Base-by-base conservation (phyloP, 2,329 filamentous ascomycete species). In the Trichoderma simmonsii region DNA sequence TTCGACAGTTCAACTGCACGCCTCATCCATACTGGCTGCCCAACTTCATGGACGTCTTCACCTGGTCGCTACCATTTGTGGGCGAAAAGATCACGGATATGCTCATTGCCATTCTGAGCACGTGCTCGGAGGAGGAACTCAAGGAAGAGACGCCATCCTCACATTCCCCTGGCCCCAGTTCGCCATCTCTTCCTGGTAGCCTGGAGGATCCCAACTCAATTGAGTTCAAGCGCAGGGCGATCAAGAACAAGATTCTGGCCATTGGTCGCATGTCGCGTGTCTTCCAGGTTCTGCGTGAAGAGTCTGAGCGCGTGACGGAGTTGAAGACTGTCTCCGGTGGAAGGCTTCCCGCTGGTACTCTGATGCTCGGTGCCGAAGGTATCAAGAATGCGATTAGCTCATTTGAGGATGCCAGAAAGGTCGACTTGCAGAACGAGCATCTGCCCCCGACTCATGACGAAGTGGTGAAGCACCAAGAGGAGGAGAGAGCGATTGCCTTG, bases 1-100 rank as follows among this genome's bases (percentile, higher is more conserved):
- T 99, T 80, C 90, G 96, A 73, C 96, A 99, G 83, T 99, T 99
- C 86, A 99, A 99, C 87, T 99, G 95, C 88, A 98, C 96, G 26
- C 96, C 96, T 39, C 96, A 99, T 82, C 96, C 96, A 7, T 99
- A 99, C 86, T 99, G 96, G 96, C 89, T 99, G 63, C 96, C 96
- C 70, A 99, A 99, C 86, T 99, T 99, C 81, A 99, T 99, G 96
- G 96, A 99, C 79, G 96, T 99, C 74, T 99, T 99, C 81, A 99
- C 96, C n/a, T 99, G 96, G 96, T 99, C 96, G 39, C 87, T 99
- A 73, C 96, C 96, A 0, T 99, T 99, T 83, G 96, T 99, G 28
- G 95, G 96, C 74, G 96, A 99, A 83, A 99, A 99, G 88, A 95
- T 99, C 79, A 98, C 96, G 21, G 96, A 99, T 79, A 99, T 99